These are phyloP conservation scores for Boechera retrofracta DNA, from an alignment of 345 rosid species.

Conservation along the genomic window DNA sequence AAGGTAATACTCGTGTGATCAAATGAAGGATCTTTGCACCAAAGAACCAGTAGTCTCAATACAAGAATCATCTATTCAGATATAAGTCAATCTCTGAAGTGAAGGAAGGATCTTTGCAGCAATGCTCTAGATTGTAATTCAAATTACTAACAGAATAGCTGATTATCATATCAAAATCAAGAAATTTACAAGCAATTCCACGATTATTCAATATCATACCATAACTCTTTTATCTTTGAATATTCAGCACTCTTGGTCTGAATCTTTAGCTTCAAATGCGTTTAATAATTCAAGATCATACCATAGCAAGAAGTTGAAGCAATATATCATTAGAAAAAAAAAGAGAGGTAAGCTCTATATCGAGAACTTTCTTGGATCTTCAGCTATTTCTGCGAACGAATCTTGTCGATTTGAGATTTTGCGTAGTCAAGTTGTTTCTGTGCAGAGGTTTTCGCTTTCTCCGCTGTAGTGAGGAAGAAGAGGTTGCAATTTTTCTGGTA, in stretches of 20 bases:
- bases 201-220: neutral
- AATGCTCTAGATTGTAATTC: no score
- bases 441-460: conserved; percentile 31
- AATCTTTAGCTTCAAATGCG: no score
- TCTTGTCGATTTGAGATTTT: conserved; percentile 37
- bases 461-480: conserved; percentile 37
- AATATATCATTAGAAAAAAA: neutral
- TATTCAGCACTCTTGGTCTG: neutral
- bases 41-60: neutral
- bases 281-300: neutral
- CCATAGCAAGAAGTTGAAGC: conserved; percentile 14
- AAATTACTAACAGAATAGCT: neutral
- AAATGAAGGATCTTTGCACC: no score
- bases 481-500: conserved; percentile 38
- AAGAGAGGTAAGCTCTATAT: neutral
- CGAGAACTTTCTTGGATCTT: neutral
- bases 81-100: neutral
- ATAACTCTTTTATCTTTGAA: no score
- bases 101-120: no score
- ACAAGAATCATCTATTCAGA: neutral
- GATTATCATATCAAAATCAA: conserved; percentile 3
- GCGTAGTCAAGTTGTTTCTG: conserved; percentile 30
- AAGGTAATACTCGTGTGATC: no score
- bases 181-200: neutral
- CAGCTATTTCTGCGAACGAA: conserved; percentile 14